Evolutionary conservation across 1,284 basidiomycete genomes (phyloP), one percentile per base, ranked within the genome.

Genomic region (Phellinidium pouzarii): DNA sequence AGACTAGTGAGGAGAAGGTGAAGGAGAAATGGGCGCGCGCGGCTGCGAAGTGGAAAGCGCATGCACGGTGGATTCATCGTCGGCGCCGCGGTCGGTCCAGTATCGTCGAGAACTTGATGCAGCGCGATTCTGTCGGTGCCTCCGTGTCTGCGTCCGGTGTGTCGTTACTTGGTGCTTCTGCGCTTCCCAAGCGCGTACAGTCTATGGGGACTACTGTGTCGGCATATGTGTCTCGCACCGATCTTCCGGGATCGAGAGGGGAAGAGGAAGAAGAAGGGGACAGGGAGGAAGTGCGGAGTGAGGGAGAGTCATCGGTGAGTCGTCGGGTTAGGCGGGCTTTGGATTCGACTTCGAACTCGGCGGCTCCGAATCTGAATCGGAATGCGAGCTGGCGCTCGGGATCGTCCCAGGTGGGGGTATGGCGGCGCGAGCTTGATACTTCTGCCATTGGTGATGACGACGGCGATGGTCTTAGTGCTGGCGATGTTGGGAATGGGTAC

Each of bases 41-140:
- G 3, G 78, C 76, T 3, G 79, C 77, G 9, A 71, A 79, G 40
- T 87, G 84, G 84, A 80, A 73, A 59, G 75, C 74, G 2, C 79
- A 79, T 46, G 72, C 77, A 12, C 74, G 77, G 23, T 72, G 77
- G 52, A 71, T 76, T 22, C 76, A 76, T 12, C 75, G 81, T 37
- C 75, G 79, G 45, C 70, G 84, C 53, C 69, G 77, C 6, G 53
- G 56, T 31, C 45, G 49, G 22, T 31, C 37, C 12, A 23, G 53
- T 37, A 42, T 47, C 17, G 20, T 42, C 23, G 52, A 53, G 11
- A 40, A 38, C 20, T 31, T 41, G 38, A 46, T 42, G 31, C 27
- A 50, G 44, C 54, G 34, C 14, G 29, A 53, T 19, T 27, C 11
- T 7, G 12, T 19, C 22, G 17, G 8, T 31, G 31, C 20, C 2